These are phyloP conservation scores for Imleria badia DNA, from an alignment of 768 basidiomycete genomes.

Conservation along the genomic window DNA sequence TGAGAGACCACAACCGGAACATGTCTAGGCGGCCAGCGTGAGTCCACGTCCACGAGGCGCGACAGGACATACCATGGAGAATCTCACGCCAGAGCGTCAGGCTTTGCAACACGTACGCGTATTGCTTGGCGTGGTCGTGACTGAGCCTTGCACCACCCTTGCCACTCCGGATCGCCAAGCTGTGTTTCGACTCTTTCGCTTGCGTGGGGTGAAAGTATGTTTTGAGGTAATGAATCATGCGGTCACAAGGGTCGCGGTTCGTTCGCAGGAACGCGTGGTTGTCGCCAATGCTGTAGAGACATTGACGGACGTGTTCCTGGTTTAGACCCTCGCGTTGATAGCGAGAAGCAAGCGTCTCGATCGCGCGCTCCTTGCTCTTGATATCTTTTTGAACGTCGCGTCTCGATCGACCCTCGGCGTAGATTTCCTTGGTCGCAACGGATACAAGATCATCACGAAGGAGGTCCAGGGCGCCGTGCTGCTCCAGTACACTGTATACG, in stretches of 20 bases:
- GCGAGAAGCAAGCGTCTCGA: constrained; percentile 66
- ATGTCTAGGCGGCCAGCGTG: constrained; percentile 53
- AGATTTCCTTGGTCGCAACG: constrained; percentile 79
- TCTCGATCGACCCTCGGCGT: constrained; percentile 65
- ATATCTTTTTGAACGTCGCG: constrained; percentile 85
- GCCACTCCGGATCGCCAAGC: constrained; percentile 79
- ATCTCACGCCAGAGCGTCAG: constrained; percentile 87
- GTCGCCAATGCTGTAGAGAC: constrained; percentile 85
- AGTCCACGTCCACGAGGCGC: neutral
- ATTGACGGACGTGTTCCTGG: constrained; percentile 71
- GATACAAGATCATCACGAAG: constrained; percentile 76
- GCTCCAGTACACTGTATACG: constrained; percentile 66
- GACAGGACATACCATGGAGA: constrained; percentile 58
- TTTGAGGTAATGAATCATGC: constrained; percentile 76
- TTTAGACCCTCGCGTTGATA: constrained; percentile 59
- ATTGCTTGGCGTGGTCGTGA: constrained; percentile 84
- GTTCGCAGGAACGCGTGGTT: constrained; percentile 86
- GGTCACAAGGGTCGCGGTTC: constrained; percentile 87
- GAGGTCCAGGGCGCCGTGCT: constrained; percentile 60
- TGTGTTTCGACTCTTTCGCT: constrained; percentile 60
- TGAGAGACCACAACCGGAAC: constrained; percentile 83
- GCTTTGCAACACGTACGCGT: constrained; percentile 83
- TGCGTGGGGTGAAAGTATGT: constrained; percentile 75
- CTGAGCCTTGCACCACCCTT: constrained; percentile 77
- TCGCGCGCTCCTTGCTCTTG: constrained; percentile 80